Evolutionary conservation across 2,329 filamentous ascomycete genomes (phyloP).

Genomic region (Aschersonia sp.): DNA sequence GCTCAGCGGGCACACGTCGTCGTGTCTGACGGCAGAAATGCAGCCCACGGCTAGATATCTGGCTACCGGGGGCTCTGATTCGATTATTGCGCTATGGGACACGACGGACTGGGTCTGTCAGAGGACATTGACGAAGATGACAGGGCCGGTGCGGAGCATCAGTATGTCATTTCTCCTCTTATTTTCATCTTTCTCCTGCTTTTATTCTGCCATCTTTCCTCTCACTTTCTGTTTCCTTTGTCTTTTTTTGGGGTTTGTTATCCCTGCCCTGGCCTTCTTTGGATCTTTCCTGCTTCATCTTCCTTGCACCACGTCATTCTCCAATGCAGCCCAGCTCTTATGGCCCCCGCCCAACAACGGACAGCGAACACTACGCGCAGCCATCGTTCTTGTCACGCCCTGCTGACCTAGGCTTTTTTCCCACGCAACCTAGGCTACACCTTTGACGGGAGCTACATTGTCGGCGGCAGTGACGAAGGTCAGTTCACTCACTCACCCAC

Average conservation of each 20-base stretch:
- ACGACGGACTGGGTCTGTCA: constrained; percentile 65
- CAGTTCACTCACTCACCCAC: constrained; percentile 8
- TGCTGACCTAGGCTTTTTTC: too few relatives aligned
- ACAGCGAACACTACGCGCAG: too few relatives aligned
- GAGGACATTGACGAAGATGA: constrained; percentile 54
- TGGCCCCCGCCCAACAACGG: too few relatives aligned
- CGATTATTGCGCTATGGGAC: constrained; percentile 64
- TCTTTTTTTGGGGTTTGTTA: neutral
- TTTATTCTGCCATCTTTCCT: too few relatives aligned
- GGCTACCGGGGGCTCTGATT: constrained; percentile 62
- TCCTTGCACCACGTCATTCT: too few relatives aligned
- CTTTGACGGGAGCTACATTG: constrained; percentile 63
- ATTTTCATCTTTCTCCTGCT: too few relatives aligned
- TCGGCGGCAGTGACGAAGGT: constrained; percentile 62
- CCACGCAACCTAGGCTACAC: constrained; percentile 42
- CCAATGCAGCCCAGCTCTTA: too few relatives aligned
- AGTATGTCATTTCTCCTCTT: constrained; percentile 24
- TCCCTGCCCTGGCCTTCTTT: neutral
- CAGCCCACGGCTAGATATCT: constrained; percentile 58
- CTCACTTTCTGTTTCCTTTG: too few relatives aligned
- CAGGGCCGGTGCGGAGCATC: constrained; percentile 54
- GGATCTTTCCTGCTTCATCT: neutral
- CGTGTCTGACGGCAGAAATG: constrained; percentile 53
- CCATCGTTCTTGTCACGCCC: too few relatives aligned
- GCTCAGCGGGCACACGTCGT: constrained; percentile 59